Evolutionary conservation across 805 yeast species (phyloP).

Genomic region (Starmera pachycereana): DNA sequence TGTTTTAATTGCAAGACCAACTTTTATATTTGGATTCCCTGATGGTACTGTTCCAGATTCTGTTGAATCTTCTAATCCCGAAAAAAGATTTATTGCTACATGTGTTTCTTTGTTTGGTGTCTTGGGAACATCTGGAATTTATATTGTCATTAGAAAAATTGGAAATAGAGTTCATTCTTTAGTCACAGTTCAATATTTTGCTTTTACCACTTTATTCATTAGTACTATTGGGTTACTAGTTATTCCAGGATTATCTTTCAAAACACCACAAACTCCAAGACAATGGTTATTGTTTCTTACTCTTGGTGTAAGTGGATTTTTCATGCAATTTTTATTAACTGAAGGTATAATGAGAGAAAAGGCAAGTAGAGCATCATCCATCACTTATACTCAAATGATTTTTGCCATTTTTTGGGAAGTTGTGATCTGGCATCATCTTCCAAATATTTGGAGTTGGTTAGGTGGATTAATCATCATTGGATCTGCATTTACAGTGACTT

Average conservation of each 20-base stretch:
- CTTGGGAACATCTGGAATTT: slow-evolving; percentile 58
- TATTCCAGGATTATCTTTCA: slow-evolving; percentile 50
- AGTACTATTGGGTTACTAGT: slow-evolving; percentile 41
- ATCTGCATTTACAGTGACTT: slow-evolving; percentile 52
- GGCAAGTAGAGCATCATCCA: slow-evolving; percentile 67
- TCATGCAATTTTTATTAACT: slow-evolving; percentile 70
- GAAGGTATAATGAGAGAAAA: slow-evolving; percentile 76
- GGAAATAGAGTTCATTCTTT: slow-evolving; percentile 77
- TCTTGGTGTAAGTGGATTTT: slow-evolving; percentile 71
- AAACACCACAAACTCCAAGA: slow-evolving; percentile 43
- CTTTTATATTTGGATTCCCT: slow-evolving; percentile 49
- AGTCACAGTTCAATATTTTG: slow-evolving; percentile 67
- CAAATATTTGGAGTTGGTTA: slow-evolving; percentile 53
- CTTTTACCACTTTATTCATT: slow-evolving; percentile 47
- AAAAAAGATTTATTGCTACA: slow-evolving; percentile 51
- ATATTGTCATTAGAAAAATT: slow-evolving; percentile 60
- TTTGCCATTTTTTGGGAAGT: slow-evolving; percentile 74
- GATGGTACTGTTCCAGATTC: slow-evolving; percentile 18
- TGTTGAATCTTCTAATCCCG: slow-evolving; percentile 42
- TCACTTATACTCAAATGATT: slow-evolving; percentile 67
- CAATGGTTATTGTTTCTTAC: slow-evolving; percentile 58
- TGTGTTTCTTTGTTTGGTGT: slow-evolving; percentile 57
- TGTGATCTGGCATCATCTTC: slow-evolving; percentile 61
- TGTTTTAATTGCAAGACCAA: slow-evolving; percentile 70
- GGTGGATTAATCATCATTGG: slow-evolving; percentile 64